Evolutionary conservation across 805 yeast genomes (phyloP).

Genomic region (Saccharomycopsis capsularis): DNA sequence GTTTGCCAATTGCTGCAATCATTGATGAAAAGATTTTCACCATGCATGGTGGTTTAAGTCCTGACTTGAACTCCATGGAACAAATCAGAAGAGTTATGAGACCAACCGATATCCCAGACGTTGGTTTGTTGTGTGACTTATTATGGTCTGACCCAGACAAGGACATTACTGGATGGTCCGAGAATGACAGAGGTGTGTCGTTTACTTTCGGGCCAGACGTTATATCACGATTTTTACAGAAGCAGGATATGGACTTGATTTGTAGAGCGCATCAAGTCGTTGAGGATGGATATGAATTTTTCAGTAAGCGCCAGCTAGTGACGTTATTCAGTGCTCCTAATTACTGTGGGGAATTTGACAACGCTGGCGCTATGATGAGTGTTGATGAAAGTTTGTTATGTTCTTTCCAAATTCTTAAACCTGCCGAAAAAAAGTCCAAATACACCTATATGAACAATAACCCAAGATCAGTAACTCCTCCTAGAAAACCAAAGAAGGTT

Average conservation of each 20-base stretch:
- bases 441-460: constrained; percentile 37
- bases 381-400: constrained; percentile 94
- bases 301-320: constrained; percentile 91
- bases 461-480: constrained; percentile 51
- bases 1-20: constrained; percentile 97
- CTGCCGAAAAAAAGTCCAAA: constrained; percentile 92
- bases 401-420: constrained; percentile 94
- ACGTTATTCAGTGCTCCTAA: constrained; percentile 96
- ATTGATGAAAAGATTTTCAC: constrained; percentile 97
- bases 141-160: constrained; percentile 99
- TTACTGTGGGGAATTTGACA: constrained; percentile 98
- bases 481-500: constrained; percentile 49
- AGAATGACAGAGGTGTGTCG: constrained; percentile 97
- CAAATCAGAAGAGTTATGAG: constrained; percentile 98
- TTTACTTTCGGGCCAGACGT: constrained; percentile 99
- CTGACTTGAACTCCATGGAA: constrained; percentile 96
- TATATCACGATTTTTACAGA: constrained; percentile 90
- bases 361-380: constrained; percentile 99
- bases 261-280: constrained; percentile 99
- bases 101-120: constrained; percentile 98
- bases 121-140: constrained; percentile 90
- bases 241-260: constrained; percentile 95
- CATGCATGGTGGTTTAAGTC: constrained; percentile 98
- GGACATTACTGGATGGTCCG: constrained; percentile 98
- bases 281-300: constrained; percentile 97